phyloP scores from a whole-genome alignment of 176 grass and related monocot species.

The Carex scoparia region DNA sequence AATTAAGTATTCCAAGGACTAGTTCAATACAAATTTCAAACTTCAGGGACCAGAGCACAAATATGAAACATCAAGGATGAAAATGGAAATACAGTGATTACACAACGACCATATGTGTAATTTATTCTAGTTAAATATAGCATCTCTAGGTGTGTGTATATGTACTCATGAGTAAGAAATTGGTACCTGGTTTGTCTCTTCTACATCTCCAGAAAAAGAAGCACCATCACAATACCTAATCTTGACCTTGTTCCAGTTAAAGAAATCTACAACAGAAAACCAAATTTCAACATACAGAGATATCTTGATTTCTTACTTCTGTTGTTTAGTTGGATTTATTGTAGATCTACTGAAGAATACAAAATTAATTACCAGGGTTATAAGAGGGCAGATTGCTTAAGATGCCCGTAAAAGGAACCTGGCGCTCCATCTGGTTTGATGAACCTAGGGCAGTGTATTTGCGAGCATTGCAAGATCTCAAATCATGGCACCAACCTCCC shows the following conservation, averaged over 20 bases:
- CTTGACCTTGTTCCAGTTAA: constrained; percentile 69
- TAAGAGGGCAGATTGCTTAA: constrained; percentile 41
- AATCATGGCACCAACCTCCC: constrained; percentile 52
- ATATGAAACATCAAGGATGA: neutral
- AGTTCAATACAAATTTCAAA: neutral
- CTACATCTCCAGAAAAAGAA: constrained; percentile 63
- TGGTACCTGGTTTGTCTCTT: constrained; percentile 34
- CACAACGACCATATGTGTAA: neutral
- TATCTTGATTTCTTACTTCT: neutral
- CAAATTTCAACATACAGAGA: neutral
- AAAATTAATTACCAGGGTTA: constrained; percentile 49
- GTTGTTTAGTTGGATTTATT: neutral
- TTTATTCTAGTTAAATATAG: neutral
- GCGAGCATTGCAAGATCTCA: constrained; percentile 34
- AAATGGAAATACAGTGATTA: neutral
- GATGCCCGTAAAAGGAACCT: constrained; percentile 44
- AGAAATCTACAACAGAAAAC: constrained; percentile 51
- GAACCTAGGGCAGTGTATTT: constrained; percentile 40
- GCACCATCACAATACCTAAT: constrained; percentile 75
- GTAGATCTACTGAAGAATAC: neutral
- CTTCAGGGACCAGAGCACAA: neutral
- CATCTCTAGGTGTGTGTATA: neutral
- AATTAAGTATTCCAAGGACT: neutral
- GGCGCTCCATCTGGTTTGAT: constrained; percentile 40
- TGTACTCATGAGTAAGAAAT: neutral